Conservation (phyloP, 108 stramenopile species). For the Asterionellopsis glacialis region DNA sequence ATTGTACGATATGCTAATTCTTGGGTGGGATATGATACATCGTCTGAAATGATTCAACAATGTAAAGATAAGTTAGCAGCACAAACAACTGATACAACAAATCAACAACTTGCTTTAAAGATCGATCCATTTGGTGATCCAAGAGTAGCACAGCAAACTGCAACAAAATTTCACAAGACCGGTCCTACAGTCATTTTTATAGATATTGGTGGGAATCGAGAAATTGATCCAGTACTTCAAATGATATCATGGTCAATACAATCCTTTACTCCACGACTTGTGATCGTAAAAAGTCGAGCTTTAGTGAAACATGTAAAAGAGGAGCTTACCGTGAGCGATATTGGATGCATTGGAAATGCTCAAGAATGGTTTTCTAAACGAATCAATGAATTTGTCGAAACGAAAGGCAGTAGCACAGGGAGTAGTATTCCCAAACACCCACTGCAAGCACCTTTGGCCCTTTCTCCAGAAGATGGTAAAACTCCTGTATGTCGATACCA, state of each 20-base stretch:
- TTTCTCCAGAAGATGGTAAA: conserved; percentile 11
- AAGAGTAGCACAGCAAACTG: conserved; percentile 29
- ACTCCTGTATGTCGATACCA: conserved; percentile 80
- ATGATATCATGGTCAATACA: conserved; percentile 68
- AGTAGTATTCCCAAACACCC: conserved; percentile 44
- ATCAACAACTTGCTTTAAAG: conserved; percentile 9
- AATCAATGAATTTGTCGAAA: no score
- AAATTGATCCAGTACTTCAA: conserved; percentile 42
- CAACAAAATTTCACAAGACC: background rate
- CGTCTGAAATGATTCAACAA: conserved; percentile 52
- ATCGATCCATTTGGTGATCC: conserved; percentile 71
- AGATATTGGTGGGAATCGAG: conserved; percentile 86
- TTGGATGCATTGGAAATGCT: no score
- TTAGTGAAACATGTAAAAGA: conserved; percentile 28
- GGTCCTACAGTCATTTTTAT: conserved; percentile 35
- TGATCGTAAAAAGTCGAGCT: conserved; percentile 77
- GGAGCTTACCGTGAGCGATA: no score
- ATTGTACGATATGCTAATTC: conserved; percentile 26
- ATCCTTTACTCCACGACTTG: conserved; percentile 38
- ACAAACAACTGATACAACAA: background rate
- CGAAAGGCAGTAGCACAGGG: no score
- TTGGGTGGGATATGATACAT: conserved; percentile 78
- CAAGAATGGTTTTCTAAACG: no score
- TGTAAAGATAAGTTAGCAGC: conserved; percentile 7
- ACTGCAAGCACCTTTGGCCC: conserved; percentile 60